Evolutionary conservation across 2,329 filamentous ascomycete genomes (phyloP), one percentile per base, ranked within the genome.

Genomic region (Scortechinia acanthostroma): DNA sequence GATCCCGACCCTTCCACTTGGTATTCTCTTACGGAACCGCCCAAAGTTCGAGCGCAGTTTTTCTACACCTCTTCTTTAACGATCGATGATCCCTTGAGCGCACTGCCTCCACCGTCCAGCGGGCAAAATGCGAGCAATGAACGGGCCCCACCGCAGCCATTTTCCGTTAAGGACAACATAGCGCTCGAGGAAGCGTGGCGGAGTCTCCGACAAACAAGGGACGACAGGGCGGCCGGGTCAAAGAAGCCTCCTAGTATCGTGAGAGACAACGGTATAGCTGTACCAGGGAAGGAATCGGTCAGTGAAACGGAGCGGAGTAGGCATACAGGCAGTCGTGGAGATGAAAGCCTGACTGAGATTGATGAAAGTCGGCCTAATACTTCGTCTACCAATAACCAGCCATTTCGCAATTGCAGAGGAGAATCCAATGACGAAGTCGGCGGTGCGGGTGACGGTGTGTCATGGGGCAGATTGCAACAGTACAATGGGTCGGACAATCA

Each of bases 51-150:
- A 35, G 58, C 70, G 16, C 73, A 74, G 43, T 82, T 78, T 58
- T 82, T 81, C 56, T 81, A 81, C 55, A 68, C 71, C 2, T 80
- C 76, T n/a, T 68, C 73, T 15, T 64, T 80, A 37, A 74, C 77
- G 42, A 77, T 82, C 49, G 77, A 82, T 54, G 77, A 82, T 53
- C 77, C 77, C 17, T 64, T 81, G 15, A 77, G 73, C 22, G 71
- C 77, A 4, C 47, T 54, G 20, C 17, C 58, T 76, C 28, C 74
- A 73, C 44, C 68, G 68, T 44, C 67, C 68, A 4, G 57, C 64
- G 21, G 65, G 16, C 68, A 14, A 70, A 73, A 21, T 80, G 54
- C 64, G 6, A 57, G 54, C 3, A 57, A 62, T 45, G 63, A 68
- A 22, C 68, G 65, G 51, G 65, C 70, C 33, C 70, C 74, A 35